These are phyloP conservation scores for Polyporus arcularius DNA, from an alignment of 768 basidiomycete genomes.

Conservation along the genomic window DNA sequence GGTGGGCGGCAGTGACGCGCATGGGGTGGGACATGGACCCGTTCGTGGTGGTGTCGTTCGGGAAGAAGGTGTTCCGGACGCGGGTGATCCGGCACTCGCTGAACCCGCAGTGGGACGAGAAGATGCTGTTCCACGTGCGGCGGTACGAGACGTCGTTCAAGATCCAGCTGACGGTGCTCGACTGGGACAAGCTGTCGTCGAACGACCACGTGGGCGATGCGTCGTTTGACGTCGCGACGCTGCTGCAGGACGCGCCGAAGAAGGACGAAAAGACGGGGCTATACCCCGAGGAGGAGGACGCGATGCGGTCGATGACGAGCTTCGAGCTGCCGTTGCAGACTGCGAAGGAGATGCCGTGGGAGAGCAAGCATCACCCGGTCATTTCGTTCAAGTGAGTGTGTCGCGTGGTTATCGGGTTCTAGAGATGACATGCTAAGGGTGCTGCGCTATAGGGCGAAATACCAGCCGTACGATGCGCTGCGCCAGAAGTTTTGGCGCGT, in stretches of 20 bases:
- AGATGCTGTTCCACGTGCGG: conserved; percentile 92
- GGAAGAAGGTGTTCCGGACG: conserved; percentile 96
- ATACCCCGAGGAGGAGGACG: conserved; percentile 55
- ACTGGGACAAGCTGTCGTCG: conserved; percentile 93
- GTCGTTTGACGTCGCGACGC: conserved; percentile 66
- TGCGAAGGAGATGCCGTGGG: conserved; percentile 68
- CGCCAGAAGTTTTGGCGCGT: conserved; percentile 90
- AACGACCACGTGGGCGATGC: conserved; percentile 91
- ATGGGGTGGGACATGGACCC: conserved; percentile 97
- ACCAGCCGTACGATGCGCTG: conserved; percentile 91
- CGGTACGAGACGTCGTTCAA: conserved; percentile 80
- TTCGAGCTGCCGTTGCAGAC: conserved; percentile 66
- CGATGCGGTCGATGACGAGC: conserved; percentile 65
- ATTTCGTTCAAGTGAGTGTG: conserved; percentile 62
- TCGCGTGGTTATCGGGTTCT: neutral
- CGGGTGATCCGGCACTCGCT: conserved; percentile 82
- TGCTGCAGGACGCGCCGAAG: conserved; percentile 51
- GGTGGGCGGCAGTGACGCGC: conserved; percentile 60
- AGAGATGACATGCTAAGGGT: conserved; percentile 11
- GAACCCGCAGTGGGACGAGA: conserved; percentile 93
- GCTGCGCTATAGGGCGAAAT: conserved; percentile 67
- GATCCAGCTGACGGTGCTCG: conserved; percentile 80
- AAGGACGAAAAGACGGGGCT: conserved; percentile 55
- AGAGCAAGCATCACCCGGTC: conserved; percentile 67
- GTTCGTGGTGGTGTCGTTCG: conserved; percentile 93